Evolutionary conservation across 2,329 filamentous ascomycete genomes (phyloP), one percentile per base, ranked within the genome.

Genomic region (Aspergillus brasiliensis): DNA sequence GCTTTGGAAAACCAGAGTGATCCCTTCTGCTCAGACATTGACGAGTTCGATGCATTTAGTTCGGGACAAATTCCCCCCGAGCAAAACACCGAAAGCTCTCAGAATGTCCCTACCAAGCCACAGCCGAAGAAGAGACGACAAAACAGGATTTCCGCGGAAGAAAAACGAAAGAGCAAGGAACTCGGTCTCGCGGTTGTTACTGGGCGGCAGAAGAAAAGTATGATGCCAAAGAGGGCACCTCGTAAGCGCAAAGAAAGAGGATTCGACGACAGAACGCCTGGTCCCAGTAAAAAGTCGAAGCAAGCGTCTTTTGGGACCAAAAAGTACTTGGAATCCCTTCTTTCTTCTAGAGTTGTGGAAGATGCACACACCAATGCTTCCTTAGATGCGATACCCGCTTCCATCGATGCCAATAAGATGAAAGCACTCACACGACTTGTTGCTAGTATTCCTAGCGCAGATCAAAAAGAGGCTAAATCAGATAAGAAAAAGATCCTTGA

Each of bases 401-500:
- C 69, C 38, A 65, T 61, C 2, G 19, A 61, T 0, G 62, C 57
- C 4, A 61, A 74, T 46, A 73, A 70, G 47, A 44, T 66, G 6
- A 65, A 66, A n/a, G 76, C 75, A n/a, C 56, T 78, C 2, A 55
- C 58, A 7, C 68, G 76, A 27, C 56, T 78, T 1, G 62, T 78
- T 42, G 68, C 67, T 1, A 71, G 57, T 51, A 70, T 77, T 31
- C 72, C 75, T 2, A 54, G 57, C 15, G 65, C 60, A 5, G 67
- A 74, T n/a, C 61, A 62, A 15, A 51, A 59, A 6, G 62, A 65
- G 2, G 66, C 68, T 7, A 61, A n/a, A 13, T 59, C 59, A 3
- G 75, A 78, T 42, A 71, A 58, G 42, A 42, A 51, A 0, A 49
- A 62, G 19, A 55, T 78, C 1, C 31, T 69, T 2, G 56, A 69